Evolutionary conservation across 805 yeast species (phyloP).

Genomic region (Kuraishia piskuri): DNA sequence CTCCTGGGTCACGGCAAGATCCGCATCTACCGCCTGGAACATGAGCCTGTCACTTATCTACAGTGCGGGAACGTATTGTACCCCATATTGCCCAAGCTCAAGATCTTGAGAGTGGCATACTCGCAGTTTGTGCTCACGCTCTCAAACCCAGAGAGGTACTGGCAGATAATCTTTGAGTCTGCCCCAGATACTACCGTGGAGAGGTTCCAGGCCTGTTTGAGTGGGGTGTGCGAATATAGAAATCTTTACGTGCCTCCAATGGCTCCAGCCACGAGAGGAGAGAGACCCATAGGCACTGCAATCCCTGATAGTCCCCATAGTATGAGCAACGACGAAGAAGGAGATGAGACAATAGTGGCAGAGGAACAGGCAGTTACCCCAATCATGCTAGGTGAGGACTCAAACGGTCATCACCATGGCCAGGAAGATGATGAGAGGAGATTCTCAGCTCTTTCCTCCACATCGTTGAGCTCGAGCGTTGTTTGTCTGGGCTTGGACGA

Average conservation of each 20-base stretch:
- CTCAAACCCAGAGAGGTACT: slow-evolving; percentile 68
- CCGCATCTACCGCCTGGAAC: slow-evolving; percentile 50
- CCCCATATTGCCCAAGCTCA: slow-evolving; percentile 61
- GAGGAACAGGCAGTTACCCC: not conserved
- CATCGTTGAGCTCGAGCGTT: slow-evolving; percentile 24
- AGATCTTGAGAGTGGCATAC: slow-evolving; percentile 40
- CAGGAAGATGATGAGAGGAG: no score
- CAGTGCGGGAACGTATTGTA: slow-evolving; percentile 65
- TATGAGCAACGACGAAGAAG: not conserved
- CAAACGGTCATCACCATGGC: no score
- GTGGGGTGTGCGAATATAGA: slow-evolving; percentile 13
- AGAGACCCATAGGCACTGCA: no score
- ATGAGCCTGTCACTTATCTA: slow-evolving; percentile 47
- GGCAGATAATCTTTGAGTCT: slow-evolving; percentile 43
- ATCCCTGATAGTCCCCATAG: no score
- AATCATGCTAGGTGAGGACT: not conserved
- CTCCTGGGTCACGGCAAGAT: slow-evolving; percentile 54
- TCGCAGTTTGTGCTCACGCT: slow-evolving; percentile 54
- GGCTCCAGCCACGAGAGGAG: no score
- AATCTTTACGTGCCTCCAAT: slow-evolving; percentile 7
- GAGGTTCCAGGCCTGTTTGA: slow-evolving; percentile 16
- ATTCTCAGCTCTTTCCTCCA: slow-evolving; percentile 10
- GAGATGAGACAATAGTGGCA: not conserved
- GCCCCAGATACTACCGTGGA: slow-evolving; percentile 19
- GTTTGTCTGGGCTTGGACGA: slow-evolving; percentile 25